A percentile compares a stretch with the other conserved stretches of the same genome.
phyloP scores from a whole-genome alignment of 1,139 yeast genomes.

The Pichia kudriavzevii region DNA sequence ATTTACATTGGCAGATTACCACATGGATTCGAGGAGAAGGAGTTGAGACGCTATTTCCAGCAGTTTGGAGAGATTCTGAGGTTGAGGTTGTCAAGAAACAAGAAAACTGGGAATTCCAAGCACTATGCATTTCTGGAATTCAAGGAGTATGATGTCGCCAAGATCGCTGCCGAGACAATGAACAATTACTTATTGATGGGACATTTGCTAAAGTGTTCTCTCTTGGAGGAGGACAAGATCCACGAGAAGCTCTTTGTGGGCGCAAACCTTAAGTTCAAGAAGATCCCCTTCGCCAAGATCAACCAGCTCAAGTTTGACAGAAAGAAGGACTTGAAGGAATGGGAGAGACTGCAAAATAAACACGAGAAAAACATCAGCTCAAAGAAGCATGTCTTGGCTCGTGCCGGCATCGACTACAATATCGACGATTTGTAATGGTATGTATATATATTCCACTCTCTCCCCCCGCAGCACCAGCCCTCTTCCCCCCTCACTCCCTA shows the following conservation, averaged over 20 bases:
- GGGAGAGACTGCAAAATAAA: constrained; percentile 50
- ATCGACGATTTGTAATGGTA: constrained; percentile 21
- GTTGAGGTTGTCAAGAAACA: constrained; percentile 78
- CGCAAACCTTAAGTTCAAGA: constrained; percentile 46
- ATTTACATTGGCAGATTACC: constrained; percentile 90
- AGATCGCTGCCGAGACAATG: constrained; percentile 90
- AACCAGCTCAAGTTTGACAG: constrained; percentile 48
- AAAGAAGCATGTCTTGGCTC: constrained; percentile 42
- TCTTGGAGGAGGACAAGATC: constrained; percentile 39
- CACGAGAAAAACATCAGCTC: constrained; percentile 33
- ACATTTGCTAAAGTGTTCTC: constrained; percentile 66
- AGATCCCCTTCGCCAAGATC: constrained; percentile 57
- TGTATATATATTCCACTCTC: background rate
- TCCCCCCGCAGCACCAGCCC: too few relatives aligned
- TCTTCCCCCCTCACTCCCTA: too few relatives aligned
- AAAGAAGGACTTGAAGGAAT: constrained; percentile 49
- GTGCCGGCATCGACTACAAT: constrained; percentile 48
- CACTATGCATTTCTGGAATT: constrained; percentile 92
- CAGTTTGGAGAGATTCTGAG: constrained; percentile 85
- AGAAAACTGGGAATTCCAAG: constrained; percentile 84
- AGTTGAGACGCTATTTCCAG: constrained; percentile 69
- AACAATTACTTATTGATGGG: constrained; percentile 86
- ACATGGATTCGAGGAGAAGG: constrained; percentile 81
- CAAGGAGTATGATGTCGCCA: constrained; percentile 64
- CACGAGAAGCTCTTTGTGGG: constrained; percentile 46